A percentile compares a stretch with the other conserved stretches of the same genome.
These are phyloP conservation scores for Chytriomyces sp. DNA, from an alignment of 192 early-diverging fungal species.

Conservation along the genomic window DNA sequence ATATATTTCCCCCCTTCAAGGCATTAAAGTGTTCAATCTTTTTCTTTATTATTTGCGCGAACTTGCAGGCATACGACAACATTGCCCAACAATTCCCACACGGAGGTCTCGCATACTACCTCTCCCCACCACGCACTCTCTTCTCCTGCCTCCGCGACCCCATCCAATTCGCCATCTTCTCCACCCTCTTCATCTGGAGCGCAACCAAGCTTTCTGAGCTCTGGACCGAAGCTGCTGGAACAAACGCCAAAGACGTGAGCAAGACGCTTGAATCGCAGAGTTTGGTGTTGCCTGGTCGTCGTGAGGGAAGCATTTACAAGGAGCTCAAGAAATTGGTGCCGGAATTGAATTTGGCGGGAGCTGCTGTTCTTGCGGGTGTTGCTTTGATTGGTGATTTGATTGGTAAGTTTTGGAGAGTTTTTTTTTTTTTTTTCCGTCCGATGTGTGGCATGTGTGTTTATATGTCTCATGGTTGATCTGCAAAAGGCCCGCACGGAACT, in stretches of 20 bases:
- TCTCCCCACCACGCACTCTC: slow-evolving; percentile 86
- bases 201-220: slow-evolving; percentile 86
- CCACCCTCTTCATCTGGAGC: slow-evolving; percentile 80
- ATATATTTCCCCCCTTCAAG: too few species aligned
- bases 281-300: slow-evolving; percentile 85
- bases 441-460: neutral
- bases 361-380: slow-evolving; percentile 76
- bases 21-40: too few species aligned
- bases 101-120: slow-evolving; percentile 87
- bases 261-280: slow-evolving; percentile 90
- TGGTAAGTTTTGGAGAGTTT: slow-evolving; percentile 38
- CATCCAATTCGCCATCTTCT: slow-evolving; percentile 86
- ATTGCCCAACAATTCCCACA: slow-evolving; percentile 84
- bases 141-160: slow-evolving; percentile 82
- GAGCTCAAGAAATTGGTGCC: slow-evolving; percentile 94
- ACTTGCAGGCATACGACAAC: slow-evolving; percentile 73
- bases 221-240: slow-evolving; percentile 93
- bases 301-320: slow-evolving; percentile 92
- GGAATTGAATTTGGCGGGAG: slow-evolving; percentile 85
- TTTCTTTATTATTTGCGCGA: slow-evolving; percentile 20
- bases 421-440: neutral
- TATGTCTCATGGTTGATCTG: neutral
- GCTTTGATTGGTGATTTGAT: slow-evolving; percentile 90
- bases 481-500: slow-evolving; percentile 80
- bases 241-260: slow-evolving; percentile 90